A percentile compares a stretch with the other conserved stretches of the same genome.
phyloP scores from a whole-genome alignment of 805 yeast species.

The Peterozyma toletana region DNA sequence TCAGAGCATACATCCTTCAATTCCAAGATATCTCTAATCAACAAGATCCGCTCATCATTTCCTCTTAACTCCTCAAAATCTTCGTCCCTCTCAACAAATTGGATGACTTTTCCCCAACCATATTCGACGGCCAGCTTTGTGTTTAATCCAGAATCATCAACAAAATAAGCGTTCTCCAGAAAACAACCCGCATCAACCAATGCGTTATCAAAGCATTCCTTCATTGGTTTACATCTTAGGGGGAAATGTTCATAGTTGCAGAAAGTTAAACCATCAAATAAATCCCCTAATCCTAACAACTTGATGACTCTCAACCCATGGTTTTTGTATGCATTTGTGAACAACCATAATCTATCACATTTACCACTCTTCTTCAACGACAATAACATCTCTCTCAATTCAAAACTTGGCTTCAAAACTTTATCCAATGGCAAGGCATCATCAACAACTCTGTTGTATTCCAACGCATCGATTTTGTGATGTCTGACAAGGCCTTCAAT shows the following conservation, averaged over 20 bases:
- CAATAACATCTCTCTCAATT: constrained; percentile 45
- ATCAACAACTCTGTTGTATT: constrained; percentile 83
- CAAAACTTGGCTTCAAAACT: constrained; percentile 58
- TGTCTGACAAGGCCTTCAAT: constrained; percentile 77
- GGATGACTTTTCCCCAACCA: constrained; percentile 70
- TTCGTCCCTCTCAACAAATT: constrained; percentile 65
- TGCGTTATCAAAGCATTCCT: constrained; percentile 56
- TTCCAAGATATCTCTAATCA: constrained; percentile 54
- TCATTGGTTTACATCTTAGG: constrained; percentile 86
- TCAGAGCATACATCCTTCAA: constrained; percentile 45
- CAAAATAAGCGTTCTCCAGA: constrained; percentile 53
- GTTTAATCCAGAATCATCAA: constrained; percentile 83
- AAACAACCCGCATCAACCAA: constrained; percentile 55
- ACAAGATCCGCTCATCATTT: constrained; percentile 31
- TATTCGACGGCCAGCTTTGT: constrained; percentile 63
- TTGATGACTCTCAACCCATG: constrained; percentile 80
- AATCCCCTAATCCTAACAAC: constrained; percentile 81
- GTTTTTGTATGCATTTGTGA: constrained; percentile 89
- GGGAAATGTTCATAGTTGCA: constrained; percentile 77
- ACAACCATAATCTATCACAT: constrained; percentile 77
- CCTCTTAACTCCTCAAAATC: constrained; percentile 35
- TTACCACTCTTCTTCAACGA: constrained; percentile 37
- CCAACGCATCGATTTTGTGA: constrained; percentile 77
- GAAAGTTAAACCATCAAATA: constrained; percentile 89
- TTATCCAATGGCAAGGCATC: constrained; percentile 84